Evolutionary conservation across 768 basidiomycete genomes (phyloP).

Genomic region (Hericium coralloides): DNA sequence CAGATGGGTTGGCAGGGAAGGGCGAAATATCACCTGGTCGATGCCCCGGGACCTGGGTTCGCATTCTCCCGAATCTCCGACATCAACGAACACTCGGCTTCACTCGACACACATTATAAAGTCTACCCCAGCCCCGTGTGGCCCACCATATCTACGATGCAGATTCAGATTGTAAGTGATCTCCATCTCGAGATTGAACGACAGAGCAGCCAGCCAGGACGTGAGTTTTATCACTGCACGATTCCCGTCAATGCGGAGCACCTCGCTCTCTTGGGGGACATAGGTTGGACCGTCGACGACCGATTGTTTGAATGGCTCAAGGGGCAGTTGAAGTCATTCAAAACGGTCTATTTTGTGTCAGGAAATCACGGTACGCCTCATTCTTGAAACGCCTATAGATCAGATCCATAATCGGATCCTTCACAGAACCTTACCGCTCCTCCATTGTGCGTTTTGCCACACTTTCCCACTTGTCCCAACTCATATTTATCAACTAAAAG

Average conservation of each 20-base stretch:
- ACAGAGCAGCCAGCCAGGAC: neutral
- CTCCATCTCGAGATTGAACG: constrained; percentile 23
- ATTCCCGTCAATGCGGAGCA: constrained; percentile 19
- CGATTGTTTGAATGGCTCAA: constrained; percentile 26
- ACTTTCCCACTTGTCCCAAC: neutral
- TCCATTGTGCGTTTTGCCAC: constrained; percentile 1
- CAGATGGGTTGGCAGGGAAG: no score
- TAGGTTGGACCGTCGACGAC: constrained; percentile 24
- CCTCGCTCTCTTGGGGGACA: constrained; percentile 30
- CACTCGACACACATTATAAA: neutral
- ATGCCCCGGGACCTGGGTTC: no score
- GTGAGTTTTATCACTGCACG: constrained; percentile 17
- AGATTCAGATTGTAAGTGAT: constrained; percentile 23
- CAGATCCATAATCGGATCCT: neutral
- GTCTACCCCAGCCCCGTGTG: neutral
- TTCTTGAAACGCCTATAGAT: neutral
- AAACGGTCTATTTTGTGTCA: constrained; percentile 24
- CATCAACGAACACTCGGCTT: no score
- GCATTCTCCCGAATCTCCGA: no score
- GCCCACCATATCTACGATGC: neutral
- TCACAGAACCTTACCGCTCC: constrained; percentile 12
- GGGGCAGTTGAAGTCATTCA: constrained; percentile 21
- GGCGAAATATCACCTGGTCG: no score
- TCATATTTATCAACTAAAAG: neutral
- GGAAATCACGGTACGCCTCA: constrained; percentile 24